Evolutionary conservation across 176 grass and related monocot species (phyloP).

Genomic region (Elymus sibiricus): DNA sequence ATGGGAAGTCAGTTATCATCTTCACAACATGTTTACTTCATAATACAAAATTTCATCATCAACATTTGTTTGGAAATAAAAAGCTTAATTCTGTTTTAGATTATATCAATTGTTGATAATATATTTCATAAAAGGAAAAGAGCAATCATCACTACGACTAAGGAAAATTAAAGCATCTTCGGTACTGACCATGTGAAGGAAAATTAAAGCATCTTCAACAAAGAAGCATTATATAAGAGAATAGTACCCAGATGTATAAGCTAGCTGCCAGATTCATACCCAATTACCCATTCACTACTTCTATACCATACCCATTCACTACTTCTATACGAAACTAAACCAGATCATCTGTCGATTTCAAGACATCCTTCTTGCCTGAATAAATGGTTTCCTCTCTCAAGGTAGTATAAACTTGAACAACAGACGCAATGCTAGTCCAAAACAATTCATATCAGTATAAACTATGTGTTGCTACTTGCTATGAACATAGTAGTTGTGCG

Average conservation of each 20-base stretch:
- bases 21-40: neutral
- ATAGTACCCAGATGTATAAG: neutral
- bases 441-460: too few relatives aligned
- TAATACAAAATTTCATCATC: neutral
- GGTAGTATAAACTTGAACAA: neutral
- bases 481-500: too few relatives aligned
- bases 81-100: too few relatives aligned
- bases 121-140: too few relatives aligned
- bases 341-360: neutral
- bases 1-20: neutral
- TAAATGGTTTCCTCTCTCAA: neutral
- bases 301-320: neutral
- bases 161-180: neutral
- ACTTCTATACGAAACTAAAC: neutral
- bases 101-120: neutral
- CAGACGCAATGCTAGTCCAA: too few relatives aligned
- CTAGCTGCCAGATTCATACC: neutral
- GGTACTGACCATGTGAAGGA: neutral
- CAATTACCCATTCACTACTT: neutral
- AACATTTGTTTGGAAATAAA: too few relatives aligned
- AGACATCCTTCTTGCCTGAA: neutral
- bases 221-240: neutral
- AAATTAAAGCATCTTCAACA: neutral
- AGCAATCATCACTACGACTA: neutral
- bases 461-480: too few relatives aligned